Conservation (phyloP, 768 basidiomycete species). For the Pleurotus eryngii region DNA sequence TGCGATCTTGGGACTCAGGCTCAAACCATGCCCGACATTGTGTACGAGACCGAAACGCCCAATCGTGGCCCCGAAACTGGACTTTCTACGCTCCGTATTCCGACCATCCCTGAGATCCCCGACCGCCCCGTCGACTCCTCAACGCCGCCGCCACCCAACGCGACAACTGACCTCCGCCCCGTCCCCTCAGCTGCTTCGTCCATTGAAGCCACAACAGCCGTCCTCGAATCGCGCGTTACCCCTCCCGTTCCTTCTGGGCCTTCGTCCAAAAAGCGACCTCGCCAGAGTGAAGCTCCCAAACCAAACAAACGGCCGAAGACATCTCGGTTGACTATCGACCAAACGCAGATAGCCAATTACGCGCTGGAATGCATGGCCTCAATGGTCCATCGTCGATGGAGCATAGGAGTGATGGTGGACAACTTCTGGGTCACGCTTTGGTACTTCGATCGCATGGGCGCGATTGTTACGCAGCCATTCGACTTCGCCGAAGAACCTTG, state of each 20-base stretch:
- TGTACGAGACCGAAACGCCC: not conserved
- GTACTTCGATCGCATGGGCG: constrained; percentile 2
- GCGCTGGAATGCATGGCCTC: not conserved
- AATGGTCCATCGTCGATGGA: not conserved
- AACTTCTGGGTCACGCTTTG: not conserved
- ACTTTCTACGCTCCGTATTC: not conserved
- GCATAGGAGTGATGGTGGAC: not conserved
- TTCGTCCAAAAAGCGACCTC: not conserved
- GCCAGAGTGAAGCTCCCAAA: not conserved
- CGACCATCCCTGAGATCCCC: not conserved
- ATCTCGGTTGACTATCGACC: not conserved
- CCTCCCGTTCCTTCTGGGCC: not conserved
- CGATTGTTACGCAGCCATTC: not conserved
- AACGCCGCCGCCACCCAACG: no score
- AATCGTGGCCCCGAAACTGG: not conserved
- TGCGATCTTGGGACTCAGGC: not conserved
- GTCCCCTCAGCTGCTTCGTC: not conserved
- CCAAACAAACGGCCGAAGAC: not conserved
- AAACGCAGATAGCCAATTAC: not conserved
- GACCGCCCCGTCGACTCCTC: no score
- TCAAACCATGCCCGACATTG: not conserved
- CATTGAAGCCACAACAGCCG: not conserved
- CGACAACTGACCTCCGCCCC: not conserved
- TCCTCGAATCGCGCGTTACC: no score
- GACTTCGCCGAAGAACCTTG: not conserved